Conservation (phyloP, 2,329 filamentous ascomycete genomes). For the Colletotrichum agaves region DNA sequence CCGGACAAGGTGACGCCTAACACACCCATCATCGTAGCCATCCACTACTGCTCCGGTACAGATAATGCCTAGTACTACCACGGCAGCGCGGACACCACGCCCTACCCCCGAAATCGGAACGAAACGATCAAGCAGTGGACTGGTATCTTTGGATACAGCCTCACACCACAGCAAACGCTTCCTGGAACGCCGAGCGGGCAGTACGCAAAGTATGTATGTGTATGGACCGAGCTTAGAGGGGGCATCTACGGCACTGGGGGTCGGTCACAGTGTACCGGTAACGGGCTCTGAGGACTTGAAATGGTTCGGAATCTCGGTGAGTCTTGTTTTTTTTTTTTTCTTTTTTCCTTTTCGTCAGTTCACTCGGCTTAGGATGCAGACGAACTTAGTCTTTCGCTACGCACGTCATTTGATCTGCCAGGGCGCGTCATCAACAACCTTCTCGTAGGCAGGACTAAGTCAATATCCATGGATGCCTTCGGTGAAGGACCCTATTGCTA, state of each 20-base stretch:
- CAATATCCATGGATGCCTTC: too few relatives aligned
- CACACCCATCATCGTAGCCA: constrained; percentile 60
- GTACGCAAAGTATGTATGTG: constrained; percentile 45
- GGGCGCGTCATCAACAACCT: too few relatives aligned
- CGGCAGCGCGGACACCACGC: constrained; percentile 60
- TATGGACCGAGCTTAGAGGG: constrained; percentile 48
- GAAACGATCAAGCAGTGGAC: constrained; percentile 69
- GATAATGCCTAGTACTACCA: constrained; percentile 66
- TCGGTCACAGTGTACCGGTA: constrained; percentile 47
- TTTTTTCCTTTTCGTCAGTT: neutral
- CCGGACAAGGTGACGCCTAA: constrained; percentile 46
- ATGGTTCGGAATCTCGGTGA: constrained; percentile 41
- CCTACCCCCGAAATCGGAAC: constrained; percentile 64
- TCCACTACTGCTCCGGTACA: constrained; percentile 65
- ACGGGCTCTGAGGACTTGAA: constrained; percentile 44
- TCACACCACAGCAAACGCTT: constrained; percentile 42
- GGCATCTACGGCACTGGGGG: constrained; percentile 47
- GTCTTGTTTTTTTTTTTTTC: fast-evolving
- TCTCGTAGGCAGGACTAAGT: too few relatives aligned
- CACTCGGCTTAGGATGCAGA: too few relatives aligned
- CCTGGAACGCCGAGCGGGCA: constrained; percentile 44
- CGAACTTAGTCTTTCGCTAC: too few relatives aligned
- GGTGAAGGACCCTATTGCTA: too few relatives aligned
- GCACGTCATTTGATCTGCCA: too few relatives aligned
- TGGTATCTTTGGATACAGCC: constrained; percentile 55